These are phyloP conservation scores for Sanchytrium tribonematis DNA, from an alignment of 371 early-diverging fungal genomes.

Conservation along the genomic window DNA sequence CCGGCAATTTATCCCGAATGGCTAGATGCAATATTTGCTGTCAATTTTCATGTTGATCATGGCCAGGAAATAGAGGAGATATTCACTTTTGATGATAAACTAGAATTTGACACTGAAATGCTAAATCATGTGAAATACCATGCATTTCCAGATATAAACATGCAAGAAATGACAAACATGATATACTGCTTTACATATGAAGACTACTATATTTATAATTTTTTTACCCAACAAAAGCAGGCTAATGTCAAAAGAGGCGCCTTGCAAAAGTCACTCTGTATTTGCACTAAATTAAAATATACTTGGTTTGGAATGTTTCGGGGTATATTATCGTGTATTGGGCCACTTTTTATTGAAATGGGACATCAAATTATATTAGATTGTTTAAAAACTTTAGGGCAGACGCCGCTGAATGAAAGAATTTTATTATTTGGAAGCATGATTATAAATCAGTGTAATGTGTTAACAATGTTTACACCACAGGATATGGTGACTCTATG, in stretches of 20 bases:
- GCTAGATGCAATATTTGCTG: not conserved
- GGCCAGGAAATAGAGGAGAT: not conserved
- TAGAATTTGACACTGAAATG: not conserved
- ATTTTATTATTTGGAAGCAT: not conserved
- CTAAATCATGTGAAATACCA: slow-evolving; percentile 1
- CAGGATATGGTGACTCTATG: not conserved
- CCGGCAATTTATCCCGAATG: not conserved
- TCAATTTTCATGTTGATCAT: not conserved
- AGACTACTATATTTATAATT: not conserved
- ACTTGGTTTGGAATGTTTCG: not conserved
- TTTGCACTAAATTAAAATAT: not conserved
- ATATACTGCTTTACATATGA: not conserved
- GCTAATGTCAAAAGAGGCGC: not conserved
- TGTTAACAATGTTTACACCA: not conserved
- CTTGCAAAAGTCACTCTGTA: not conserved
- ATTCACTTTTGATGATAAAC: not conserved
- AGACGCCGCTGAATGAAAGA: not conserved
- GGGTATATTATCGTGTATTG: not conserved
- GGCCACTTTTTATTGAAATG: not conserved
- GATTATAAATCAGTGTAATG: not conserved
- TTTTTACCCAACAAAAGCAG: not conserved
- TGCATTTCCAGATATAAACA: not conserved
- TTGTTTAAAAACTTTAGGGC: not conserved
- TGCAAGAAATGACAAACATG: not conserved
- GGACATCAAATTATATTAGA: not conserved